A percentile compares a stretch with the other conserved stretches of the same genome.
phyloP scores from a whole-genome alignment of 805 yeast species.

The Monosporozyma servazzii region DNA sequence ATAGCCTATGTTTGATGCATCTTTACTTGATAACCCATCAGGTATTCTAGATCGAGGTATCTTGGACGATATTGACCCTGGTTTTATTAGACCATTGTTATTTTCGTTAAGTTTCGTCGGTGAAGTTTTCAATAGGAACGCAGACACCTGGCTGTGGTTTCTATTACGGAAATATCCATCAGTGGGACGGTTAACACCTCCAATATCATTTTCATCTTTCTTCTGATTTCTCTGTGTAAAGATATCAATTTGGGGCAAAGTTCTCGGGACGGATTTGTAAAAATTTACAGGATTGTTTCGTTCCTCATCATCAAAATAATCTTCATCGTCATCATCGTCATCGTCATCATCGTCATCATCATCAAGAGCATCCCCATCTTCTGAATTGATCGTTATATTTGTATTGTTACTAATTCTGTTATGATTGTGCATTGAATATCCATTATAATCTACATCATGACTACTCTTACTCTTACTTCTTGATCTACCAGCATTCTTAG shows the following conservation, averaged over 20 bases:
- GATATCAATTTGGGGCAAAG: slow-evolving; percentile 4
- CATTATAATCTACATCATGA: not conserved
- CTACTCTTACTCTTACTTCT: slow-evolving; percentile 1
- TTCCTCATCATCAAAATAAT: slow-evolving; percentile 2
- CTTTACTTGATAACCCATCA: not conserved
- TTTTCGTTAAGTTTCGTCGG: not conserved
- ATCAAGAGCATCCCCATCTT: not conserved
- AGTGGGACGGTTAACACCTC: not conserved
- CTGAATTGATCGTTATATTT: not conserved
- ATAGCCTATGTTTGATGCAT: not conserved
- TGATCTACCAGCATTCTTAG: not conserved
- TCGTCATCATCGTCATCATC: slow-evolving; percentile 3
- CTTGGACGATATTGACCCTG: not conserved
- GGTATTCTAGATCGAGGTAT: not conserved
- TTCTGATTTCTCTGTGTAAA: not conserved
- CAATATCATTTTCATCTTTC: not conserved
- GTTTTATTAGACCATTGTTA: not conserved
- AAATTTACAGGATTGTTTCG: not conserved
- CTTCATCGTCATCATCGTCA: slow-evolving; percentile 4
- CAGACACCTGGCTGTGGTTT: slow-evolving; percentile 1
- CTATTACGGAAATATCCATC: not conserved
- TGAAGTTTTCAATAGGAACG: not conserved
- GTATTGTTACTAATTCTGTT: not conserved
- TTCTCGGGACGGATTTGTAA: slow-evolving; percentile 2
- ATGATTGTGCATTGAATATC: not conserved